Conservation (phyloP, 2,329 filamentous ascomycete genomes). For the Aspergillus sp. region DNA sequence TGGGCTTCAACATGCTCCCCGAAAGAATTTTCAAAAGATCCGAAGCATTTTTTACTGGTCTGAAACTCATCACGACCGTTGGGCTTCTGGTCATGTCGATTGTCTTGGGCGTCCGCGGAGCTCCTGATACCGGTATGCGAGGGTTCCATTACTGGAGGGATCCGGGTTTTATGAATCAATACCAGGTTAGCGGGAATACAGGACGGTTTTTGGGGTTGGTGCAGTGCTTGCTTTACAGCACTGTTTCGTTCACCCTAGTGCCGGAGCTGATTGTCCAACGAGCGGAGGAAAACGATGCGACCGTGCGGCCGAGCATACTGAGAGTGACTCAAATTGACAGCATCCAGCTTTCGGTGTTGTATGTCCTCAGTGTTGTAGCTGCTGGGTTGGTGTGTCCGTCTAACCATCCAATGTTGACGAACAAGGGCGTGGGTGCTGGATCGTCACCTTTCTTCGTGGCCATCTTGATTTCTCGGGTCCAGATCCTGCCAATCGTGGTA, state of each 20-base stretch:
- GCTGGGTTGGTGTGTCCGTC: constrained; percentile 56
- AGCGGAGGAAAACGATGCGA: constrained; percentile 47
- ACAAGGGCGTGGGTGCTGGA: constrained; percentile 48
- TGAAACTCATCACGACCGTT: constrained; percentile 45
- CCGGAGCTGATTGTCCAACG: constrained; percentile 50
- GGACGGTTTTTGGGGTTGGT: constrained; percentile 47
- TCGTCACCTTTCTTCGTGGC: constrained; percentile 41
- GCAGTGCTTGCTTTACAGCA: constrained; percentile 44
- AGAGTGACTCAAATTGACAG: constrained; percentile 49
- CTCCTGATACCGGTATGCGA: constrained; percentile 41
- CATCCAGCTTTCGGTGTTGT: constrained; percentile 52
- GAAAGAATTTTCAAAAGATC: constrained; percentile 44
- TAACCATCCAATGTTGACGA: constrained; percentile 47
- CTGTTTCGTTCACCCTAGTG: constrained; percentile 48
- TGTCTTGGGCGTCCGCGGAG: constrained; percentile 47
- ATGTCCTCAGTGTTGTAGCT: constrained; percentile 49
- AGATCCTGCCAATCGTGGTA: constrained; percentile 59
- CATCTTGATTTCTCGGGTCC: constrained; percentile 50
- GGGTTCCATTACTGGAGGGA: constrained; percentile 46
- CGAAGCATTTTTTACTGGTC: constrained; percentile 43
- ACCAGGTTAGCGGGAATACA: constrained; percentile 38
- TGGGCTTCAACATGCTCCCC: constrained; percentile 43
- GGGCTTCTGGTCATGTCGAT: constrained; percentile 45
- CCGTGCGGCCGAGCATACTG: constrained; percentile 47
- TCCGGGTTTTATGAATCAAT: constrained; percentile 44